Evolutionary conservation across 768 basidiomycete genomes (phyloP).

Genomic region (Suillus paluster): DNA sequence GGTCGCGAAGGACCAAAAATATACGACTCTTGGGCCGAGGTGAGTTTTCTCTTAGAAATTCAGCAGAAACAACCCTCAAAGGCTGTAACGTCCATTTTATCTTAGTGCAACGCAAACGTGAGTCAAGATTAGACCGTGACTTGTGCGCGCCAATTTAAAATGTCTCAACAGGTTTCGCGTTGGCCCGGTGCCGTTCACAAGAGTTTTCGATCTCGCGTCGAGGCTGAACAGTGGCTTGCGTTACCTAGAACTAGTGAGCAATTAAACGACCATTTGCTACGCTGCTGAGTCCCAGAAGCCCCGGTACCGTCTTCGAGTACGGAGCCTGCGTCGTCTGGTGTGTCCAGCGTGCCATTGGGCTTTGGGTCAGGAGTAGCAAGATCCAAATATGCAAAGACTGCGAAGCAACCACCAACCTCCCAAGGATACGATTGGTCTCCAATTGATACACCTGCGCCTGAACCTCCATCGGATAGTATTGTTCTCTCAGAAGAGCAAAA

Average conservation of each 20-base stretch:
- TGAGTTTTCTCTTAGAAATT: slow-evolving; percentile 27
- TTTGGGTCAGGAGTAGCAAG: neutral
- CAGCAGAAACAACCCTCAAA: neutral
- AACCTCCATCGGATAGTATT: slow-evolving; percentile 24
- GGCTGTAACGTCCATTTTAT: slow-evolving; percentile 1
- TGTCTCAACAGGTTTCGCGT: slow-evolving; percentile 48
- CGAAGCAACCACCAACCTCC: neutral
- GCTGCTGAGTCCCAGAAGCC: neutral
- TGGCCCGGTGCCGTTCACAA: slow-evolving; percentile 57
- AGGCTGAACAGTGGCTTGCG: slow-evolving; percentile 57
- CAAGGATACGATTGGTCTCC: neutral
- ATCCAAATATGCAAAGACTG: neutral
- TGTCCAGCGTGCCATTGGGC: neutral
- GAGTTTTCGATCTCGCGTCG: slow-evolving; percentile 47
- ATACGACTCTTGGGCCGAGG: slow-evolving; percentile 65
- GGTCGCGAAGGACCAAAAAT: slow-evolving; percentile 63
- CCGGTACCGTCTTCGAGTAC: neutral
- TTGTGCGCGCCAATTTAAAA: slow-evolving; percentile 1
- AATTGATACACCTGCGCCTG: neutral
- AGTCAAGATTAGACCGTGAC: neutral
- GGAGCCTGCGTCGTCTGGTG: neutral
- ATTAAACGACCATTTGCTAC: neutral
- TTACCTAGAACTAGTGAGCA: slow-evolving; percentile 21
- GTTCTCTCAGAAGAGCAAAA: slow-evolving; percentile 57
- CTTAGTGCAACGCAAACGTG: slow-evolving; percentile 55